Evolutionary conservation across 23 red algal species (phyloP), one percentile per base, ranked within the genome.

Genomic region (Pyropia yezoensis): DNA sequence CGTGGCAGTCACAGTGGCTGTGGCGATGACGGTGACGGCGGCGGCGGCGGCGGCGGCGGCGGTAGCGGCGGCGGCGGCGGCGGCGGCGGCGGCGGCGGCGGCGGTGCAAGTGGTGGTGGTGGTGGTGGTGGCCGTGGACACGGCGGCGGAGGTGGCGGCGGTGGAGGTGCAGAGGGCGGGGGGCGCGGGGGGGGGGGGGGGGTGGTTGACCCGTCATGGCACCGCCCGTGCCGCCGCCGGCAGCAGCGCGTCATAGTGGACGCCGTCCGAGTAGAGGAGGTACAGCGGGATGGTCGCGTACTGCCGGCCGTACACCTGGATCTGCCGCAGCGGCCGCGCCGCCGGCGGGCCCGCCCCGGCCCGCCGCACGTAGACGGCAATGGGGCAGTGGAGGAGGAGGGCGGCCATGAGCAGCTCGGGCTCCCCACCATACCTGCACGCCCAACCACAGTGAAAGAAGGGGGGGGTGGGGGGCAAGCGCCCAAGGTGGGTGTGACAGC

Each of bases 231-330:
- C 11, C 7, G 39, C 39, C 39, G 39, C 39, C 39, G 64, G 64
- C 54, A 89, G 18, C 50, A 89, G 72, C 22, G 78, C 69, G 64
- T 95, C 89, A 62, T 95, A 95, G 27, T 95, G 89, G 72, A 95
- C 64, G 18, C 79, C 79, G 54, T 95, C 89, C 26, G 62, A 71
- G 70, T 95, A 95, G 57, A 95, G 61, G 25, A 95, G 73, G 32
- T 82, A 47, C 19, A 79, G 61, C 19, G 89, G 89, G 8, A 77
- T 70, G 18, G 66, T 75, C 27, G 49, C 61, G 71, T 80, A 95
- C 66, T 95, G 89, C 51, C 82, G 77, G 16, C 89, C 89, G 68
- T 95, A 95, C 8, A 95, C 78, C 51, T 95, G 89, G 66, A 95
- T 95, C 68, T 95, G 89, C 3, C 74, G 74, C 55, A 75, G 84